Conservation (phyloP, 1,284 basidiomycete genomes). For the Ustilago lituana region DNA sequence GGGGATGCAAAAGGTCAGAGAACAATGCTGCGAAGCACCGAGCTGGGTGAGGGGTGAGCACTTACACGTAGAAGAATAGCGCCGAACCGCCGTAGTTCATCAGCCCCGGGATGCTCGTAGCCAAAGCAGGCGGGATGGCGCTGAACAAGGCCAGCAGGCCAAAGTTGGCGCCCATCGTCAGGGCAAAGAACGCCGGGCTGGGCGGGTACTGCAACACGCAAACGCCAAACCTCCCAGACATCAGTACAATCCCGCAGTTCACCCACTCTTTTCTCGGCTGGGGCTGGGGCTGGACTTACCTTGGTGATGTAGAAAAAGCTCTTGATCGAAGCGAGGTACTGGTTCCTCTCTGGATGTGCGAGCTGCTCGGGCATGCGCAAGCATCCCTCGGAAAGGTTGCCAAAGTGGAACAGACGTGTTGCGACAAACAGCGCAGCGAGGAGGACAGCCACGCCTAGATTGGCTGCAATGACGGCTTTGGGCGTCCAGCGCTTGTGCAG, state of each 20-base stretch:
- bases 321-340: constrained; percentile 43
- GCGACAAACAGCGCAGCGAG: constrained; percentile 46
- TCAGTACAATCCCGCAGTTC: too few species aligned
- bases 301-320: constrained; percentile 59
- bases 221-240: not conserved
- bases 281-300: constrained; percentile 7
- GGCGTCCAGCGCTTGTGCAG: constrained; percentile 21
- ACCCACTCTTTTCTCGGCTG: too few species aligned
- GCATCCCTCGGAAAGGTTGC: constrained; percentile 54
- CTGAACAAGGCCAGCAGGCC: constrained; percentile 46
- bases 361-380: constrained; percentile 37
- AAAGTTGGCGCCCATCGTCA: constrained; percentile 49
- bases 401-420: constrained; percentile 49
- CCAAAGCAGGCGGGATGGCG: constrained; percentile 14
- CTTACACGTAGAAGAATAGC: constrained; percentile 57
- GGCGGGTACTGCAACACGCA: constrained; percentile 37
- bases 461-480: constrained; percentile 11
- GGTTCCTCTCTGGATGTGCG: constrained; percentile 22
- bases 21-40: not conserved
- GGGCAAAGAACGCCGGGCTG: constrained; percentile 45
- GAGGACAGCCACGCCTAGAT: constrained; percentile 14
- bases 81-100: constrained; percentile 47
- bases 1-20: too few species aligned
- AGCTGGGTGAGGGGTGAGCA: not conserved
- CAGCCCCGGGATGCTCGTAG: constrained; percentile 22